phyloP scores from a whole-genome alignment of 2,329 filamentous ascomycete genomes.

The Grosmannia serpens region DNA sequence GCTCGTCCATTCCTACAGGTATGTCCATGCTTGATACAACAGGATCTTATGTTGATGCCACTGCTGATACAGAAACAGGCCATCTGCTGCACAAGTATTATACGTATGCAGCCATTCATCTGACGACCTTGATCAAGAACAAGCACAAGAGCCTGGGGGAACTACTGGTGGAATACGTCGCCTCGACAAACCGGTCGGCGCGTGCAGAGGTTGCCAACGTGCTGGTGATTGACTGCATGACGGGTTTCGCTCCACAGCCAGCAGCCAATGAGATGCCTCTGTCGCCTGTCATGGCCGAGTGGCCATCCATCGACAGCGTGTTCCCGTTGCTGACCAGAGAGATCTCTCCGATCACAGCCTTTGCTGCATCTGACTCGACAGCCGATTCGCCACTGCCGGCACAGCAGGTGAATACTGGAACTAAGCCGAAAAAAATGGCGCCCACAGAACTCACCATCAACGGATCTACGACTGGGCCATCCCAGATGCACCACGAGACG shows the following conservation, averaged over 20 bases:
- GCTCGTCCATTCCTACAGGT: constrained; percentile 37
- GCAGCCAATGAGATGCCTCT: constrained; percentile 33
- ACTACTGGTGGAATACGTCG: constrained; percentile 26
- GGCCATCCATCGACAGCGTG: constrained; percentile 12
- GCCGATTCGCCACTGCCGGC: neutral
- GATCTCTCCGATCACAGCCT: constrained; percentile 9
- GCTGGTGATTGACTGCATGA: constrained; percentile 53
- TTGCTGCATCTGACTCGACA: neutral
- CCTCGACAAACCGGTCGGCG: constrained; percentile 19
- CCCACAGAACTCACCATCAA: neutral
- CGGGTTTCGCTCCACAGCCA: constrained; percentile 33
- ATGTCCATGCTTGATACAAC: neutral
- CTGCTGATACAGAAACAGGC: constrained; percentile 25
- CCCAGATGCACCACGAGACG: constrained; percentile 41
- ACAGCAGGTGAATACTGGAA: neutral
- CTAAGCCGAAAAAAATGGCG: neutral
- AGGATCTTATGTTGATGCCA: neutral
- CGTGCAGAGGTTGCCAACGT: constrained; percentile 22
- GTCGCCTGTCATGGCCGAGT: constrained; percentile 33
- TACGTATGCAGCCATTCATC: constrained; percentile 47
- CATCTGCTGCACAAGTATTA: constrained; percentile 54
- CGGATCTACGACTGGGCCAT: neutral
- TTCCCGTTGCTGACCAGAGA: constrained; percentile 11
- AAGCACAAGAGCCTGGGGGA: constrained; percentile 33
- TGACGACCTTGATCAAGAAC: constrained; percentile 42